Evolutionary conservation across 495 filamentous ascomycete genomes (phyloP).

Genomic region (Talaromyces thailandensis): DNA sequence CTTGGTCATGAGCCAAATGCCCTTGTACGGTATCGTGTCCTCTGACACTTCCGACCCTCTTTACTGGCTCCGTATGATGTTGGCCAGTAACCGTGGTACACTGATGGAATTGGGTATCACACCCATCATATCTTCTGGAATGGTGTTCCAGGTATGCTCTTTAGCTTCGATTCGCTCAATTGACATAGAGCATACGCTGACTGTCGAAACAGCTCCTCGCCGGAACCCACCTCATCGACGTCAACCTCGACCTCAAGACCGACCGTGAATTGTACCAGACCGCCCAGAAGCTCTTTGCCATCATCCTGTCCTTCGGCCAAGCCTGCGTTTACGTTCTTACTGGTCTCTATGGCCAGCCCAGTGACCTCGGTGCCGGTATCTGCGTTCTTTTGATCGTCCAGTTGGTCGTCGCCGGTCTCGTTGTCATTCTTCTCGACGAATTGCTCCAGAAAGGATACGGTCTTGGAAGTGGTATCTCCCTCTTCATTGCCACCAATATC

Average conservation of each 20-base stretch:
- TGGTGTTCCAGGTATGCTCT: slow-evolving; percentile 85
- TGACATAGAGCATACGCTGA: neutral
- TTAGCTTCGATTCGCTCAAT: neutral
- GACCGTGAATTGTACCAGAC: slow-evolving; percentile 99
- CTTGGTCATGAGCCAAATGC: slow-evolving; percentile 99
- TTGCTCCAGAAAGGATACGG: slow-evolving; percentile 99
- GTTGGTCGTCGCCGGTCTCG: slow-evolving; percentile 90
- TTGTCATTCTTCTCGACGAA: slow-evolving; percentile 98
- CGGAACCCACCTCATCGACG: slow-evolving; percentile 98
- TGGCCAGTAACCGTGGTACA: slow-evolving; percentile 97
- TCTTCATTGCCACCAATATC: slow-evolving; percentile 99
- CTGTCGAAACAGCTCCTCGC: slow-evolving; percentile 61
- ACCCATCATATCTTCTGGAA: slow-evolving; percentile 98
- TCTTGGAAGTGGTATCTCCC: slow-evolving; percentile 94
- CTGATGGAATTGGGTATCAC: slow-evolving; percentile 99
- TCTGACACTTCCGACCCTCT: slow-evolving; percentile 95
- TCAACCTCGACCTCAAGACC: slow-evolving; percentile 98
- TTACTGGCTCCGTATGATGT: slow-evolving; percentile 99
- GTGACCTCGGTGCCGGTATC: slow-evolving; percentile 93
- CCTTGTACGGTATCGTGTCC: slow-evolving; percentile 89
- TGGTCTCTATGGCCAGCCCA: slow-evolving; percentile 93
- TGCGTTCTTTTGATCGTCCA: slow-evolving; percentile 96
- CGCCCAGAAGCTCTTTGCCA: slow-evolving; percentile 98
- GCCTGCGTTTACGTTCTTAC: slow-evolving; percentile 95
- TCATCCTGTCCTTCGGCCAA: slow-evolving; percentile 95